Percentiles rank a stretch among this genome's conserved stretches.
Conservation (phyloP, 805 yeast species). For the Candida chauliodis region DNA sequence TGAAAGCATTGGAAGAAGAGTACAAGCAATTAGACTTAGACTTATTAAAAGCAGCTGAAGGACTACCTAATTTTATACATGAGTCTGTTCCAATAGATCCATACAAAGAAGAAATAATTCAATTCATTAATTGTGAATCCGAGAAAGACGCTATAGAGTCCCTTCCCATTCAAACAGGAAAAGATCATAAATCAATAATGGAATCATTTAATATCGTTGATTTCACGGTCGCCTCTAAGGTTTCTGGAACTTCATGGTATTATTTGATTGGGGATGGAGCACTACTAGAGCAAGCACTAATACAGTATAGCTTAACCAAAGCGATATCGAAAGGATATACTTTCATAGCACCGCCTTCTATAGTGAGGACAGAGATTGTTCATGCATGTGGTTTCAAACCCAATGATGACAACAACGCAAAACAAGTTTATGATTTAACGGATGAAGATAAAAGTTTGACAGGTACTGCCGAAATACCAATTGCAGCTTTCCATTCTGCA, state of each 20-base stretch:
- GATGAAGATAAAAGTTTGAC: slow-evolving; percentile 62
- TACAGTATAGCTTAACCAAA: slow-evolving; percentile 67
- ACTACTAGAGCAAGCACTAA: slow-evolving; percentile 80
- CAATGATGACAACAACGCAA: slow-evolving; percentile 80
- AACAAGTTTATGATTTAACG: slow-evolving; percentile 70
- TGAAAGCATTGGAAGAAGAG: slow-evolving; percentile 25
- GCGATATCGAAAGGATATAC: slow-evolving; percentile 69
- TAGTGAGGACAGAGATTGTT: slow-evolving; percentile 73
- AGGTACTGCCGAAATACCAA: slow-evolving; percentile 94
- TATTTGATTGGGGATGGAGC: slow-evolving; percentile 85
- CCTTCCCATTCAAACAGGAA: slow-evolving; percentile 9
- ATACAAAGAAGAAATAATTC: slow-evolving; percentile 42
- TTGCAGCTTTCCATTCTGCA: slow-evolving; percentile 75
- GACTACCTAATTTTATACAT: slow-evolving; percentile 63
- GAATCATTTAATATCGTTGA: slow-evolving; percentile 65
- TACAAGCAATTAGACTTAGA: slow-evolving; percentile 27
- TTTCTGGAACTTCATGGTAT: slow-evolving; percentile 87
- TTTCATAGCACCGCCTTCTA: slow-evolving; percentile 78
- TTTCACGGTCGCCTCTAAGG: slow-evolving; percentile 63
- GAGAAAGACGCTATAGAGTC: slow-evolving; percentile 10
- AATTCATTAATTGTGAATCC: slow-evolving; percentile 49
- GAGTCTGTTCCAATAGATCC: slow-evolving; percentile 40
- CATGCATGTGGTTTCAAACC: slow-evolving; percentile 95
- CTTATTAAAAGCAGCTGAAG: slow-evolving; percentile 40
- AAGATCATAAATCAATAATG: slow-evolving; percentile 73